Evolutionary conservation across 2,329 filamentous ascomycete species (phyloP), one percentile per base, ranked within the genome.

Genomic region (Pestalotiopsis sp.): DNA sequence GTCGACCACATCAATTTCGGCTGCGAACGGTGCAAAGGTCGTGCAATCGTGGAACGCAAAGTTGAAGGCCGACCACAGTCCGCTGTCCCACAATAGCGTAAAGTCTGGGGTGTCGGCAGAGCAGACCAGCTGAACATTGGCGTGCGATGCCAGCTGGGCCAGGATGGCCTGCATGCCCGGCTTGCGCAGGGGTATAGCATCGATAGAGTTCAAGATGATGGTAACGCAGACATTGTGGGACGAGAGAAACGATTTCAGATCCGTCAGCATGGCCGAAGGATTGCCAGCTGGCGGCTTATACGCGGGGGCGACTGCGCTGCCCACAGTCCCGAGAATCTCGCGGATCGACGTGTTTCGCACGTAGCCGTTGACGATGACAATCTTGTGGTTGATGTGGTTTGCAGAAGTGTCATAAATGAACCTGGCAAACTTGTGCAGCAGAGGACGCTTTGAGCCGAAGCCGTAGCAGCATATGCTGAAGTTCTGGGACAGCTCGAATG

Each of bases 21-120:
- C 86, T 12, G 86, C 84, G 74, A 93, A 94, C 0, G 93, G 87
- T 0, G 88, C 85, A 77, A 97, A 98, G 0, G 96, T 98, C 1
- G 96, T 98, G 75, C 92, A 92, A 82, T 99, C 95, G 82, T 99
- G 96, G 81, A 97, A 98, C 36, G 94, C 84, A 74, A 98, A 95
- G 78, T 93, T 92, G 81, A 95, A 94, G 36, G 92, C 89, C 17
- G 94, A 91, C 61, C 93, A 91, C n/a, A 95, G 86, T 67, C 91
- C 91, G 66, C 93, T 91, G 80, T 98, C 94, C 95, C 95, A 99
- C 65, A 98, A 86, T 1, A 98, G 82, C 0, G 94, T 84, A 76
- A 97, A 97, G 75, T 93, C 94, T 6, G 95, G 94, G 9, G 94
- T 94, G 81, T 98, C 95, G 68, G 92, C 92, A 1, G 94, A 97